phyloP scores from a whole-genome alignment of 2,329 filamentous ascomycete genomes.

The Diaporthe caulivora region DNA sequence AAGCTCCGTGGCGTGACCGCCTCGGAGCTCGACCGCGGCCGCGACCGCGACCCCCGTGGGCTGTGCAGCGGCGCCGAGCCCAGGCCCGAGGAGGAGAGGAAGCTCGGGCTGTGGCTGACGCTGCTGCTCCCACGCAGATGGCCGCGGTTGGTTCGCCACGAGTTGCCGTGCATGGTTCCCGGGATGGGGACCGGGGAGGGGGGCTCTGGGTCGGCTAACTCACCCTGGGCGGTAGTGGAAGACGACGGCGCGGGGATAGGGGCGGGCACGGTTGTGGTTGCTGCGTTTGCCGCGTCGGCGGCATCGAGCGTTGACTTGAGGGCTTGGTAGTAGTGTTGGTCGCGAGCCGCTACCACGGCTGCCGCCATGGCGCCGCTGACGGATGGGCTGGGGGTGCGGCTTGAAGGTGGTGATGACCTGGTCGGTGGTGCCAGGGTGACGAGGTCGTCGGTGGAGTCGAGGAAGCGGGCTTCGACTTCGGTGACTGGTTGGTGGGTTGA shows the following conservation, averaged over 20 bases:
- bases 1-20: not conserved
- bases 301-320: not conserved
- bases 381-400: constrained; percentile 34
- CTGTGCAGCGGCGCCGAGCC: not conserved
- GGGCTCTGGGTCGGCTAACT: not conserved
- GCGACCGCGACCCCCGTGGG: not conserved
- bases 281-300: not conserved
- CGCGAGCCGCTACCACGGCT: not conserved
- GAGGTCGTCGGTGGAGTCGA: constrained; percentile 68
- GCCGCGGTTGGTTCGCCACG: constrained; percentile 34
- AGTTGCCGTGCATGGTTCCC: constrained; percentile 37
- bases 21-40: not conserved
- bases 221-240: not conserved
- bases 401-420: constrained; percentile 1
- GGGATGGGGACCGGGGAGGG: constrained; percentile 22
- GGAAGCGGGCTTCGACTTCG: constrained; percentile 70
- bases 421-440: constrained; percentile 53
- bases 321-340: constrained; percentile 28
- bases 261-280: not conserved
- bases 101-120: constrained; percentile 23
- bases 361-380: not conserved
- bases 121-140: constrained; percentile 33
- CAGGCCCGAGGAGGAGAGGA: not conserved
- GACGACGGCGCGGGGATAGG: not conserved
- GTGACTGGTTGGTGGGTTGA: constrained; percentile 64